phyloP scores from a whole-genome alignment of 1,284 basidiomycete genomes.

The Neotropicomus parvogracilis region DNA sequence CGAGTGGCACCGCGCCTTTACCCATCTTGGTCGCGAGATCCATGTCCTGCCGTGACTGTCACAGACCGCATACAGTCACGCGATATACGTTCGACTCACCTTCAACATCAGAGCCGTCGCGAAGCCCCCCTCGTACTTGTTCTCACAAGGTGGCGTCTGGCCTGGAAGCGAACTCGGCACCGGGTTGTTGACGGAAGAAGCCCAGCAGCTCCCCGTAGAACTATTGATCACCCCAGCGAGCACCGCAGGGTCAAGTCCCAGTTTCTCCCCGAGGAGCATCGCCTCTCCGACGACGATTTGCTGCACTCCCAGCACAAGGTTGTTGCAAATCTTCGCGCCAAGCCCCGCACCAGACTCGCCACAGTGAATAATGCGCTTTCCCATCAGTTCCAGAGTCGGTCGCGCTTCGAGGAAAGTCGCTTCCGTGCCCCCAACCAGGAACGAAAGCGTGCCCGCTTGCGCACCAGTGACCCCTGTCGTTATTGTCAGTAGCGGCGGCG shows the following conservation, averaged over 20 bases:
- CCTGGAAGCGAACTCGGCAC: conserved; percentile 71
- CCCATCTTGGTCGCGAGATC: conserved; percentile 68
- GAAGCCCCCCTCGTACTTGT: conserved; percentile 82
- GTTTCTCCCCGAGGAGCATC: conserved; percentile 77
- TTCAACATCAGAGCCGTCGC: conserved; percentile 83
- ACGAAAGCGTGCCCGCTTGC: conserved; percentile 80
- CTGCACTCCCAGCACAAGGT: conserved; percentile 73
- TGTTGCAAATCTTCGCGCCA: conserved; percentile 87
- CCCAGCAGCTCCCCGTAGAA: conserved; percentile 82
- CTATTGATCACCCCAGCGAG: conserved; percentile 81
- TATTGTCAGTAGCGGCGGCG: conserved; percentile 1
- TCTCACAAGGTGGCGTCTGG: conserved; percentile 77
- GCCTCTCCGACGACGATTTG: conserved; percentile 80
- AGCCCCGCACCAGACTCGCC: conserved; percentile 84
- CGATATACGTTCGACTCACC: conserved; percentile 40
- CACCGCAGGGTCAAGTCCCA: conserved; percentile 72
- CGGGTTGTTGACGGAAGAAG: conserved; percentile 84
- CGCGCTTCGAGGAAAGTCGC: conserved; percentile 57
- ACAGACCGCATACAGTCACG: conserved; percentile 1
- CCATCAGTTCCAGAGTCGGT: conserved; percentile 72
- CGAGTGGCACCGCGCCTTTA: conserved; percentile 57
- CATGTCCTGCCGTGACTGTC: conserved; percentile 59
- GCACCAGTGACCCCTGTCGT: conserved; percentile 75
- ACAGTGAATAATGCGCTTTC: conserved; percentile 78
- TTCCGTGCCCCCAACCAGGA: conserved; percentile 81